phyloP scores from a whole-genome alignment of 305 asterid genomes.

The Caryopteris hybrid region DNA sequence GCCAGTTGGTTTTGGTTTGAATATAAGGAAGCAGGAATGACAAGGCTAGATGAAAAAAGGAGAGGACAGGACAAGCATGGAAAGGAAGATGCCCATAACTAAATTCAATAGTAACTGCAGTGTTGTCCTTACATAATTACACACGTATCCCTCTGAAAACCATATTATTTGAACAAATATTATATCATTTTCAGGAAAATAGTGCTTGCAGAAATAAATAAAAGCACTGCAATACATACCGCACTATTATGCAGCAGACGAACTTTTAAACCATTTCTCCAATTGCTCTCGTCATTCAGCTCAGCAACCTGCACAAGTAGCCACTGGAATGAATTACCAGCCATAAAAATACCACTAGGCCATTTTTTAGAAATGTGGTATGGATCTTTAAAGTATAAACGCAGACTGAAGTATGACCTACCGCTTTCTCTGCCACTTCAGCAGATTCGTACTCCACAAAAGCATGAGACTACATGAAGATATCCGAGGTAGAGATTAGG shows the following conservation, averaged over 20 bases:
- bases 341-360: background rate
- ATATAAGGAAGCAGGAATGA: too few relatives aligned
- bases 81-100: too few relatives aligned
- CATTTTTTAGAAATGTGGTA: background rate
- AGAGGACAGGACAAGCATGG: too few relatives aligned
- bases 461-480: slow-evolving; percentile 66
- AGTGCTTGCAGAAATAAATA: background rate
- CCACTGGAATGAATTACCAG: slow-evolving; percentile 1
- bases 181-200: background rate
- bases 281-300: slow-evolving; percentile 68
- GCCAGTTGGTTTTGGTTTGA: too few relatives aligned
- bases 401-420: slow-evolving; percentile 13
- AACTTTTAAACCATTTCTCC: slow-evolving; percentile 88
- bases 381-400: background rate
- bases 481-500: slow-evolving; percentile 13
- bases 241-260: slow-evolving; percentile 56
- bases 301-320: slow-evolving; percentile 48
- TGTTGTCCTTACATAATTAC: too few relatives aligned
- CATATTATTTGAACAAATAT: background rate
- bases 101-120: background rate
- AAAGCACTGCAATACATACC: slow-evolving; percentile 35
- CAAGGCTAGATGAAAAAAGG: too few relatives aligned
- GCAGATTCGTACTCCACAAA: slow-evolving; percentile 86
- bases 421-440: slow-evolving; percentile 88
- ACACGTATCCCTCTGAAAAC: background rate